Conservation (phyloP, 2,329 filamentous ascomycete species). For the Aspergillus jensenii region DNA sequence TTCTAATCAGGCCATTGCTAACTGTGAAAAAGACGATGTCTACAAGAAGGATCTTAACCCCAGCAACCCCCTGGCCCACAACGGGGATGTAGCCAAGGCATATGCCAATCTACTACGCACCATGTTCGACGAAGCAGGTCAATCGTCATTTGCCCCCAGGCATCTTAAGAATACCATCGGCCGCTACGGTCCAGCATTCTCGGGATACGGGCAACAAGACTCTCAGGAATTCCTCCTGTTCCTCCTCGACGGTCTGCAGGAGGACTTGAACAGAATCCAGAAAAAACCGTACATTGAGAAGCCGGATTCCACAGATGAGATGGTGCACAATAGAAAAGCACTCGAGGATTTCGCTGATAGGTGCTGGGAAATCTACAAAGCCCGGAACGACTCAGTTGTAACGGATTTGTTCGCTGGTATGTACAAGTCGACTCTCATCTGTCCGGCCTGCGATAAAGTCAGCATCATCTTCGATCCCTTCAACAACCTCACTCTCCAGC, state of each 20-base stretch:
- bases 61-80: conserved; percentile 80
- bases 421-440: conserved; percentile 97
- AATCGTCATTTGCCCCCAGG: conserved; percentile 71
- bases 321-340: conserved; percentile 77
- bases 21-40: conserved; percentile 51
- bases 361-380: conserved; percentile 89
- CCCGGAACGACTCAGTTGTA: conserved; percentile 90
- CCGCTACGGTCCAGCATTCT: conserved; percentile 78
- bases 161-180: conserved; percentile 83
- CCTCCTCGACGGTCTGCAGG: conserved; percentile 88
- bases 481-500: conserved; percentile 86
- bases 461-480: conserved; percentile 99
- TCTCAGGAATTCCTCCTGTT: conserved; percentile 97
- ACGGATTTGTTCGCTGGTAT: conserved; percentile 95
- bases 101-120: conserved; percentile 75
- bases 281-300: conserved; percentile 98
- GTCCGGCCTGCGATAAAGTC: conserved; percentile 86
- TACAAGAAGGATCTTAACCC: conserved; percentile 81
- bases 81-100: conserved; percentile 79
- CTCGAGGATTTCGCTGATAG: conserved; percentile 82
- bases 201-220: conserved; percentile 93
- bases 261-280: conserved; percentile 88
- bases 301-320: conserved; percentile 95
- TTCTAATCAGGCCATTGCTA: conserved; percentile 6
- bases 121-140: conserved; percentile 70